phyloP scores from a whole-genome alignment of 2,329 filamentous ascomycete species.

The Colletotrichum spaethianum region DNA sequence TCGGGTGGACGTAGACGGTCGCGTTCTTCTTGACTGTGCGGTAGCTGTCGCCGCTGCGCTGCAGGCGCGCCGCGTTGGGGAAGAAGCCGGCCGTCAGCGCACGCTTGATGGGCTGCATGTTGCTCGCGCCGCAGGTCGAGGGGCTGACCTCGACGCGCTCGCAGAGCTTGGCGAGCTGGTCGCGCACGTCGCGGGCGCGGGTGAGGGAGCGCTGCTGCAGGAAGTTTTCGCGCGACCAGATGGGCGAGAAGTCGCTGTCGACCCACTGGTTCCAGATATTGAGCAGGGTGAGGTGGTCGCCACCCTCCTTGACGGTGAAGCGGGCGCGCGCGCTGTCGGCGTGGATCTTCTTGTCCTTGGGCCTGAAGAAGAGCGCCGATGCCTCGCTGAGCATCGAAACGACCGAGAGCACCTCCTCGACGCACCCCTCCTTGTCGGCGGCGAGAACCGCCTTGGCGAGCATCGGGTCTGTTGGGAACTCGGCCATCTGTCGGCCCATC shows the following conservation, averaged over 20 bases:
- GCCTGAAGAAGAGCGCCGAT: constrained; percentile 90
- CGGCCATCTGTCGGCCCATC: constrained; percentile 92
- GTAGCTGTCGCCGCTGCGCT: constrained; percentile 89
- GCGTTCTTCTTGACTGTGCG: constrained; percentile 92
- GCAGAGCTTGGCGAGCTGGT: constrained; percentile 92
- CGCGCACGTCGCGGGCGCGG: constrained; percentile 89
- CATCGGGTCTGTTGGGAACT: constrained; percentile 94
- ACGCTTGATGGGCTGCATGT: constrained; percentile 86
- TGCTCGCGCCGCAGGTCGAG: constrained; percentile 77
- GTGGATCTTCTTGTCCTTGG: constrained; percentile 97
- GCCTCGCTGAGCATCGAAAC: constrained; percentile 95
- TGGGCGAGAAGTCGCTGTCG: constrained; percentile 87
- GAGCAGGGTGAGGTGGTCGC: constrained; percentile 88
- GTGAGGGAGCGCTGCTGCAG: constrained; percentile 91
- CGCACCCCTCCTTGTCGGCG: constrained; percentile 90
- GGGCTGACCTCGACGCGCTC: constrained; percentile 90
- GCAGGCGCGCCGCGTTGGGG: constrained; percentile 88
- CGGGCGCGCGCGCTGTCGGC: constrained; percentile 91
- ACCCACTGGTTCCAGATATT: constrained; percentile 98
- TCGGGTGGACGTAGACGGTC: constrained; percentile 93
- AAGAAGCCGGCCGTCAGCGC: constrained; percentile 95
- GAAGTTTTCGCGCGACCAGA: constrained; percentile 95
- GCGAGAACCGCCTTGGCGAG: constrained; percentile 90
- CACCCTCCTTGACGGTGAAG: constrained; percentile 91
- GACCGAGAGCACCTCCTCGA: constrained; percentile 92